Percentiles rank a stretch among this genome's conserved stretches.
phyloP scores from a whole-genome alignment of 495 filamentous ascomycete genomes.

The Penicillium psychrofluorescens region DNA sequence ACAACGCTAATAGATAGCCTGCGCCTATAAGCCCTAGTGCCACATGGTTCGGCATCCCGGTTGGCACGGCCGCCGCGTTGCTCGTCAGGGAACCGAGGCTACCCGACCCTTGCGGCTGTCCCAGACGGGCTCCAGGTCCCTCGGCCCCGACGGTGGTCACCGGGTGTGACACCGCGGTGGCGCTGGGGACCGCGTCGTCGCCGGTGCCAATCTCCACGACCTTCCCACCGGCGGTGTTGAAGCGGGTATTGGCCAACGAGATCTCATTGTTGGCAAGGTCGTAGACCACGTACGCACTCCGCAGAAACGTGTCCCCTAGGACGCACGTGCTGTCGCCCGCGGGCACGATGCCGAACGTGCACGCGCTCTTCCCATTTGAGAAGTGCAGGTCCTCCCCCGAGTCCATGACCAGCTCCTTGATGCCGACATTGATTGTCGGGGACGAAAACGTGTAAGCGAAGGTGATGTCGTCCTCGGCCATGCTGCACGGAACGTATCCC shows the following conservation, averaged over 20 bases:
- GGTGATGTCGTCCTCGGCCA: constrained; percentile 48
- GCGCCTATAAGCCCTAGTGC: constrained; percentile 20
- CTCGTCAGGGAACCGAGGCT: constrained; percentile 12
- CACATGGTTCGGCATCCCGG: constrained; percentile 15
- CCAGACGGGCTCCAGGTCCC: constrained; percentile 31
- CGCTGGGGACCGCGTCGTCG: constrained; percentile 56
- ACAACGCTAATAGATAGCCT: constrained; percentile 20
- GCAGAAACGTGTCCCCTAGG: constrained; percentile 87
- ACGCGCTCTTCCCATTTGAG: constrained; percentile 53
- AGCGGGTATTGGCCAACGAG: constrained; percentile 75
- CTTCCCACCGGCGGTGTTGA: constrained; percentile 59
- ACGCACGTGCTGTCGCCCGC: constrained; percentile 60
- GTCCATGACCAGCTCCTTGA: constrained; percentile 73
- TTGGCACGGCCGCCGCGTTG: constrained; percentile 12
- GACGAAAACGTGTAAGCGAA: constrained; percentile 65
- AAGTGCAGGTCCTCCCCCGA: constrained; percentile 46
- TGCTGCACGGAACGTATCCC: constrained; percentile 67
- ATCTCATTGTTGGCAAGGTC: constrained; percentile 86
- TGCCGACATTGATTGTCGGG: constrained; percentile 60
- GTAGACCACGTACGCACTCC: constrained; percentile 88
- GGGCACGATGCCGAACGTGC: constrained; percentile 71
- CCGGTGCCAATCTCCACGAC: constrained; percentile 70
- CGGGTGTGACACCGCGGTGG: constrained; percentile 58
- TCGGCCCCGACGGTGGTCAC: constrained; percentile 40
- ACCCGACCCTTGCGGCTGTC: constrained; percentile 15